Base-by-base conservation (phyloP, 495 filamentous ascomycete species). In the Elasticomyces elasticus region DNA sequence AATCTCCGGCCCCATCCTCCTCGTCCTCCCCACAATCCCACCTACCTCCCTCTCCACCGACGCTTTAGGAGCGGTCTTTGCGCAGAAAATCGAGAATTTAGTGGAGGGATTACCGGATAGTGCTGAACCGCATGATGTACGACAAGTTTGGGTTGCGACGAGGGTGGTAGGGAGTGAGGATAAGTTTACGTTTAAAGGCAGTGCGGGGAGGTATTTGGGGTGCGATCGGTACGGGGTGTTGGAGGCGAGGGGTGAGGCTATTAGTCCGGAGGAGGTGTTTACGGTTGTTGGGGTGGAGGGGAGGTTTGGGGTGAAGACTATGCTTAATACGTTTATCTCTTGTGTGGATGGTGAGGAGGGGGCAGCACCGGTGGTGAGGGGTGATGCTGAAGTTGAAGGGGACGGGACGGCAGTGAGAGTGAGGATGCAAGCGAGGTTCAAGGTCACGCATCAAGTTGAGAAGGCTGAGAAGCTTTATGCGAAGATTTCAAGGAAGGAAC, bases 81-180 rank as follows among this genome's bases (percentile, higher is more conserved):
- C 85, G 1, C 82, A 82, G 51, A 70, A 74, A 23, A 71, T 97
- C 33, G 86, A 90, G 71, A 94, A 94, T 64, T 81, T 94, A 22
- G 71, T 91, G 40, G 87, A 92, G 50, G 80, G 75, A 20, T 82
- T 91, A 69, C 79, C 85, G 4, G 55, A 71, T 15, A 94, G 81
- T 3, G 88, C 91, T 28, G 92, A 96, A 69, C 92, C 92, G 43
- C 89, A 95, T 62, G 87, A 95, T 67, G 87, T 97, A 20, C 74
- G 90, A 56, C 89, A 96, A 71, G 92, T 98, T 19, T 97, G 89
- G 89, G 78, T 96, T 51, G 90, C 87, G 49, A 94, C 86, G 58
- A 74, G 75, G 54, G 83, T 95, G 17, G 83, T 86, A 4, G 92
- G 92, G 3, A 87, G 82, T 10, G 88, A 94, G 55, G 73, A 69